Evolutionary conservation across 805 yeast species (phyloP).

Genomic region (Clavispora carvajalis): DNA sequence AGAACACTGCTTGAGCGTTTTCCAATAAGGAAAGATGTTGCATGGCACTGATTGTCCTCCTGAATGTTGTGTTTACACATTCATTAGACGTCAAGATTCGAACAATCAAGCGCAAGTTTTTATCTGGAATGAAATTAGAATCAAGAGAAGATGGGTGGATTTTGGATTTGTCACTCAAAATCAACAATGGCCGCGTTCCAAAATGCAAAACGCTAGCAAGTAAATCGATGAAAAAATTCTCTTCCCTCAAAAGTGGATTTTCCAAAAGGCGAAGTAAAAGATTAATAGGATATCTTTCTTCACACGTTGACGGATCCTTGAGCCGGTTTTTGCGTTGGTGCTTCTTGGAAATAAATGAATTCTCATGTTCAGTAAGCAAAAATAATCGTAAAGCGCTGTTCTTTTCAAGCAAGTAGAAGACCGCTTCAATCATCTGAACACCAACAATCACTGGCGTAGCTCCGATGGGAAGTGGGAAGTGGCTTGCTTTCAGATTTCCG

Average conservation of each 20-base stretch:
- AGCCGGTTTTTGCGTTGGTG: conserved; percentile 27
- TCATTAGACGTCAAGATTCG: conserved; percentile 72
- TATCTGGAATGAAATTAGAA: conserved; percentile 45
- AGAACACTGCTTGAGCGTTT: conserved; percentile 59
- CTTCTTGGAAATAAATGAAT: conserved; percentile 32
- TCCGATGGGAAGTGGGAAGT: conserved; percentile 41
- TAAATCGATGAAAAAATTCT: conserved; percentile 69
- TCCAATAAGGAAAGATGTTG: conserved; percentile 63
- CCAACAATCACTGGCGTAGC: conserved; percentile 69
- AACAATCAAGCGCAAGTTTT: conserved; percentile 57
- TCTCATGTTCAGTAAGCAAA: conserved; percentile 71
- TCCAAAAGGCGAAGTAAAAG: conserved; percentile 58
- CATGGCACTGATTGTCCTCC: conserved; percentile 76
- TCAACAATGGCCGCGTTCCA: conserved; percentile 66
- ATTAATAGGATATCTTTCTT: conserved; percentile 67
- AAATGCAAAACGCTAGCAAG: conserved; percentile 71
- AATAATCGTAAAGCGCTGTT: conserved; percentile 66
- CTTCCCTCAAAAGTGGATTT: conserved; percentile 60
- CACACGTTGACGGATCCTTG: conserved; percentile 28
- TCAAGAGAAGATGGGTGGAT: conserved; percentile 41
- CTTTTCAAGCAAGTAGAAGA: conserved; percentile 64
- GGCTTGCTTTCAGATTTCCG: conserved; percentile 1
- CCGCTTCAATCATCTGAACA: conserved; percentile 69
- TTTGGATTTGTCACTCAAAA: conserved; percentile 26
- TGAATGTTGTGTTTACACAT: conserved; percentile 79